Evolutionary conservation across 148 eudicot species (phyloP).

Genomic region (Talinum fruticosum): DNA sequence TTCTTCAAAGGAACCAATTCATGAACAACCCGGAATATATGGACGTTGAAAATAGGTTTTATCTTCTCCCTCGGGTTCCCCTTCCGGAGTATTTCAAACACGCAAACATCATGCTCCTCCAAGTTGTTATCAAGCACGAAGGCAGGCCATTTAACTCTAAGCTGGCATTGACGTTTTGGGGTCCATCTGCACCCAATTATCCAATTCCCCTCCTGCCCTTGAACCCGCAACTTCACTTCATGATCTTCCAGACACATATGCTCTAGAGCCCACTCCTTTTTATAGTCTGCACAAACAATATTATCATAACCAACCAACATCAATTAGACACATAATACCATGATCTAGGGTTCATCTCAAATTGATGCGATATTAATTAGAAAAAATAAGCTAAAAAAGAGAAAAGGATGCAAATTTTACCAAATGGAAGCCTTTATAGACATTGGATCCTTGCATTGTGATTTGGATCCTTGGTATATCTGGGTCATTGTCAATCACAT

Average conservation of each 20-base stretch:
- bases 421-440: background rate
- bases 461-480: background rate
- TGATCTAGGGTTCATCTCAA: too few species aligned
- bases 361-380: too few species aligned
- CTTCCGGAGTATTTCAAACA: slow-evolving; percentile 15
- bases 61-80: background rate
- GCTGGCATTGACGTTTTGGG: background rate
- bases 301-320: too few species aligned
- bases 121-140: slow-evolving; percentile 24
- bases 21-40: slow-evolving; percentile 12
- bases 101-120: slow-evolving; percentile 23
- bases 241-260: background rate
- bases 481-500: background rate
- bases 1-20: slow-evolving; percentile 15
- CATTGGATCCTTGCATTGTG: background rate
- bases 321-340: too few species aligned
- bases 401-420: background rate
- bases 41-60: background rate
- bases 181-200: slow-evolving; percentile 21
- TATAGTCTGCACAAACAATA: slow-evolving; percentile 14
- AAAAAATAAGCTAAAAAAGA: too few species aligned
- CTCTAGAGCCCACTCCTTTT: slow-evolving; percentile 17
- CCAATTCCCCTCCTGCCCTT: slow-evolving; percentile 7
- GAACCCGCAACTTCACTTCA: slow-evolving; percentile 16
- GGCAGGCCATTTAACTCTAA: slow-evolving; percentile 9